phyloP scores from a whole-genome alignment of 2,329 filamentous ascomycete species.

The Paraphoma chrysanthemicola region DNA sequence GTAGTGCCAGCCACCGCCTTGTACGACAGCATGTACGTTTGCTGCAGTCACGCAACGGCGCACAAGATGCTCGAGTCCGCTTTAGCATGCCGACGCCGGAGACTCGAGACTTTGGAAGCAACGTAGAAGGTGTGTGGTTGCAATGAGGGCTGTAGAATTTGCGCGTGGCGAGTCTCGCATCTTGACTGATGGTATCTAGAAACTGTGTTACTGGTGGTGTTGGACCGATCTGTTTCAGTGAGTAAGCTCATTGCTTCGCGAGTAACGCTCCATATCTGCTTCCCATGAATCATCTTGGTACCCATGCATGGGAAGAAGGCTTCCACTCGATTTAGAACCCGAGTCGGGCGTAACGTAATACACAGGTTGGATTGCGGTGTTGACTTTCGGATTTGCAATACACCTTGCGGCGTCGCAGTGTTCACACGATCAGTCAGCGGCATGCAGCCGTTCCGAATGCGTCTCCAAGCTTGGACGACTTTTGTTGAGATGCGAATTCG shows the following conservation, averaged over 20 bases:
- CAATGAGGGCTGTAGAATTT: neutral
- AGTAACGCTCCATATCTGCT: neutral
- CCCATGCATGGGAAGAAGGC: neutral
- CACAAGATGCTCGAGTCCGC: slow-evolving; percentile 5
- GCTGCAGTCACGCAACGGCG: slow-evolving; percentile 13
- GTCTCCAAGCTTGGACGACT: too few relatives aligned
- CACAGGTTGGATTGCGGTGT: neutral
- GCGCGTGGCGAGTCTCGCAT: neutral
- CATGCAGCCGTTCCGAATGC: too few relatives aligned
- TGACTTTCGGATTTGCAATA: too few relatives aligned
- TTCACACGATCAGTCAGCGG: too few relatives aligned
- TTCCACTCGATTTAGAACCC: neutral
- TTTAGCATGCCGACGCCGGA: slow-evolving; percentile 2
- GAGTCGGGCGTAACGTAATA: neutral
- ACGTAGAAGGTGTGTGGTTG: slow-evolving; percentile 4
- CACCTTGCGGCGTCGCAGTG: too few relatives aligned
- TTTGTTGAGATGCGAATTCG: neutral
- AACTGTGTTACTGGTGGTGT: neutral
- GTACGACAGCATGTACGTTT: slow-evolving; percentile 9
- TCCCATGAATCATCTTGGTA: neutral
- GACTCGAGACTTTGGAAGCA: slow-evolving; percentile 12
- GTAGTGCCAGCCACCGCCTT: slow-evolving; percentile 9
- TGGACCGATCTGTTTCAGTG: neutral
- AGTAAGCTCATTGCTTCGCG: neutral
- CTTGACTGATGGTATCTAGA: neutral